Conservation (phyloP, 768 basidiomycete genomes). For the Steccherinum ochraceum region DNA sequence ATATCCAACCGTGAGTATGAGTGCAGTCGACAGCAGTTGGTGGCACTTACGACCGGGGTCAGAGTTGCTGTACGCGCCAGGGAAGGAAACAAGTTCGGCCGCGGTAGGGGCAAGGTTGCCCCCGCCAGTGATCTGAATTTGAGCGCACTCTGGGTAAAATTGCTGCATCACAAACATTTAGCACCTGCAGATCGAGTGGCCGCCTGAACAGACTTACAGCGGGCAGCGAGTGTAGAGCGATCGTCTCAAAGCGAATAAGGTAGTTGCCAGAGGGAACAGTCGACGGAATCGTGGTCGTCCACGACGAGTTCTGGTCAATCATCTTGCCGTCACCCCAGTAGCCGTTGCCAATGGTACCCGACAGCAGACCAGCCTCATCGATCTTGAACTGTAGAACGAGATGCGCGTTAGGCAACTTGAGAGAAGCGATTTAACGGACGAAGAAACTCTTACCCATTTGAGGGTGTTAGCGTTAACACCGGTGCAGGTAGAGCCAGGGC, state of each 20-base stretch:
- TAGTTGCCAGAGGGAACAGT: constrained; percentile 28
- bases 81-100: constrained; percentile 28
- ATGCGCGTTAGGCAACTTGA: too few relatives aligned
- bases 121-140: constrained; percentile 27
- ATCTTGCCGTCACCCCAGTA: constrained; percentile 31
- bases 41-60: constrained; percentile 21
- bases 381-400: constrained; percentile 30
- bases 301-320: constrained; percentile 33
- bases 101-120: constrained; percentile 25
- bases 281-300: constrained; percentile 27
- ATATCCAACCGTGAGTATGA: too few relatives aligned
- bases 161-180: constrained; percentile 25
- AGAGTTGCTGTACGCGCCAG: constrained; percentile 26
- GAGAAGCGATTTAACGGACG: background rate
- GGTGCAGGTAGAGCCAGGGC: constrained; percentile 30
- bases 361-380: constrained; percentile 31
- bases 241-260: constrained; percentile 31
- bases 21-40: background rate
- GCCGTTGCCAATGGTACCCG: constrained; percentile 28
- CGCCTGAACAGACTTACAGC: constrained; percentile 18
- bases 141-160: constrained; percentile 36
- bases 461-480: constrained; percentile 27
- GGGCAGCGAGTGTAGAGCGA: constrained; percentile 21
- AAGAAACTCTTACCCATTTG: constrained; percentile 19
- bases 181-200: too few relatives aligned